These are phyloP conservation scores for Kockiozyma suomiensis DNA, from an alignment of 805 yeast species.

Conservation along the genomic window DNA sequence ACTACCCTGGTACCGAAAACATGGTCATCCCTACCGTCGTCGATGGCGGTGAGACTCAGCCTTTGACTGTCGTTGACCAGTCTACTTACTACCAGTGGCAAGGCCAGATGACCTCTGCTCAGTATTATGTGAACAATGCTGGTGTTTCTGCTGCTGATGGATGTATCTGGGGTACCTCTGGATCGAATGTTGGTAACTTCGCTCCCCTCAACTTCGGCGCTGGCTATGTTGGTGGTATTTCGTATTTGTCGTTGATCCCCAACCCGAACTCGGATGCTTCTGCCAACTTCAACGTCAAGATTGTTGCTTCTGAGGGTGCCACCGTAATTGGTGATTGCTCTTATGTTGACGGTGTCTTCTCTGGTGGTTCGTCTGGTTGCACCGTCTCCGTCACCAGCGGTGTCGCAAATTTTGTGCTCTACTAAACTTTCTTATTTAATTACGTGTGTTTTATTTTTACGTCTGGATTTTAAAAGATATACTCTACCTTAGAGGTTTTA, in stretches of 20 bases:
- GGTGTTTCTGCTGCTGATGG: slow-evolving; percentile 90
- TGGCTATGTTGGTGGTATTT: slow-evolving; percentile 70
- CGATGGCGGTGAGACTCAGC: slow-evolving; percentile 62
- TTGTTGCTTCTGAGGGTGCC: slow-evolving; percentile 69
- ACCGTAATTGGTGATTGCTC: slow-evolving; percentile 72
- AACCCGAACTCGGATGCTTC: slow-evolving; percentile 73
- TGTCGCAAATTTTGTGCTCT: slow-evolving; percentile 79
- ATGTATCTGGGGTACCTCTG: slow-evolving; percentile 87
- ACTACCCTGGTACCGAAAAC: slow-evolving; percentile 98
- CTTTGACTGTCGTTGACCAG: slow-evolving; percentile 79
- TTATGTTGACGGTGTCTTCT: slow-evolving; percentile 75
- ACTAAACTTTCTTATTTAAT: slow-evolving; percentile 36
- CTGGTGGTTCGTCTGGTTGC: slow-evolving; percentile 72
- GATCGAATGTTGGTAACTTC: slow-evolving; percentile 93
- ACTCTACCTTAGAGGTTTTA: neutral
- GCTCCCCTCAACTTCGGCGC: slow-evolving; percentile 96
- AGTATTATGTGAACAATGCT: slow-evolving; percentile 95
- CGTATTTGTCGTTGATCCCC: slow-evolving; percentile 81
- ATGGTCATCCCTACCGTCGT: slow-evolving; percentile 94
- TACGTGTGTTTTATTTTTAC: neutral
- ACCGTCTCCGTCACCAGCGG: slow-evolving; percentile 89
- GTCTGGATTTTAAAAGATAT: neutral
- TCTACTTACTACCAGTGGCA: slow-evolving; percentile 78
- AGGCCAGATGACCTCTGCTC: slow-evolving; percentile 83
- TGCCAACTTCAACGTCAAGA: slow-evolving; percentile 73